Evolutionary conservation across 2,329 filamentous ascomycete genomes (phyloP), one percentile per base, ranked within the genome.

Genomic region (Xylaria sp.): DNA sequence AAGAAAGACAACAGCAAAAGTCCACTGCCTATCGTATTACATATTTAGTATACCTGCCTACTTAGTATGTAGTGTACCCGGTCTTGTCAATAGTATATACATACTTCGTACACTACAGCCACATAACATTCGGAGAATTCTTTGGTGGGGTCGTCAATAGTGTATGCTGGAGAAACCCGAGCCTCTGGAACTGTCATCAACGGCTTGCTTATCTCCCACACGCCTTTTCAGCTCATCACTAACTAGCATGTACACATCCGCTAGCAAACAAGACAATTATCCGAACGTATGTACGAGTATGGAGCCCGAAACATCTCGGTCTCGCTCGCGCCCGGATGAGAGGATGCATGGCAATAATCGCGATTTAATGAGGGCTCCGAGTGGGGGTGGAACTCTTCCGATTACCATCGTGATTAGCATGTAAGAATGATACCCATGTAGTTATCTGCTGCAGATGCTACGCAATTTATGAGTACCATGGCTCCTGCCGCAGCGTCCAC

Each of bases 61-160:
- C 17, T 19, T 27, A 27, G n/a, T 36, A 36, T 36, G 34, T 47
- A 47, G 42, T 47, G 42, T 48, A 19, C 9, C 45, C 19, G 6
- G 47, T 48, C 47, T 48, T 30, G 48, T 51, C 9, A 51, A 51
- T 51, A 51, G 42, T 19, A 8, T 47, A 17, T 4, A 2, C 4
- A 4, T 27, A 27, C 24, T 4, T 27, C 24, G 2, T 19, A 8
- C 42, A 19, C 42, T 47, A 51, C n/a, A 27, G 19, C 30, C 61
- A 50, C 32, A 50, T 61, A 57, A 68, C 54, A 8, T 51, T 63
- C 63, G 67, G 67, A 58, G 42, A 63, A 45, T 63, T 66, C 42
- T 51, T 36, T 47, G n/a, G 67, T 63, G 58, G 58, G 67, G 50
- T 55, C 57, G 6, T 50, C 39, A 19, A 27, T 30, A 45, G 34